Evolutionary conservation across 352 stramenopile genomes (phyloP).

Genomic region (Phytophthora podocarpi): DNA sequence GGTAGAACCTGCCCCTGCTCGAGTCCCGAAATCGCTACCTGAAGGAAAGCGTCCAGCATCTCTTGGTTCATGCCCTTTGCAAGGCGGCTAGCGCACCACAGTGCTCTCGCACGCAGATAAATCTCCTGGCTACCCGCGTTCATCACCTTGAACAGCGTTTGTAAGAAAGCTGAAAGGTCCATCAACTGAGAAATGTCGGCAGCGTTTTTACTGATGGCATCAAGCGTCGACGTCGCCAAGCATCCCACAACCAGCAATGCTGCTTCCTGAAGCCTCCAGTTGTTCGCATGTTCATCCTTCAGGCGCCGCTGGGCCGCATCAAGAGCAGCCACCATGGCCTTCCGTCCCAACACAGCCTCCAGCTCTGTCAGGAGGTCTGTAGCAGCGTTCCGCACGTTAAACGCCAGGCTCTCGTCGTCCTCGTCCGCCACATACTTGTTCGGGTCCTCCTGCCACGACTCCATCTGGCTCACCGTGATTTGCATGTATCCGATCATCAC

Average conservation of each 20-base stretch:
- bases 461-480: conserved; percentile 76
- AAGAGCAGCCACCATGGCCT: conserved; percentile 59
- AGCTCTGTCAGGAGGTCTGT: conserved; percentile 69
- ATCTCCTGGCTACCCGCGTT: conserved; percentile 66
- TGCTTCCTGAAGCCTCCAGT: conserved; percentile 79
- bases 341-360: conserved; percentile 66
- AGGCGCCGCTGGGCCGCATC: conserved; percentile 70
- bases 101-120: conserved; percentile 73
- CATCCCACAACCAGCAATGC: conserved; percentile 73
- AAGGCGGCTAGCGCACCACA: conserved; percentile 84
- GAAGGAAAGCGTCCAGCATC: conserved; percentile 74
- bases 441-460: conserved; percentile 77
- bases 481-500: conserved; percentile 88
- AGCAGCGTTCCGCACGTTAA: conserved; percentile 78
- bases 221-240: conserved; percentile 60
- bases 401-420: conserved; percentile 82
- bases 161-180: conserved; percentile 65
- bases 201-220: conserved; percentile 59
- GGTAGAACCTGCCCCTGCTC: conserved; percentile 74
- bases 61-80: conserved; percentile 71
- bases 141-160: conserved; percentile 83
- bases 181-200: conserved; percentile 53
- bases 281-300: conserved; percentile 45
- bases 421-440: conserved; percentile 89
- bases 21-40: conserved; percentile 75